A percentile compares a stretch with the other conserved stretches of the same genome.
These are phyloP conservation scores for Amoebophrya sp. DNA, from an alignment of 169 alveolate species.

Conservation along the genomic window DNA sequence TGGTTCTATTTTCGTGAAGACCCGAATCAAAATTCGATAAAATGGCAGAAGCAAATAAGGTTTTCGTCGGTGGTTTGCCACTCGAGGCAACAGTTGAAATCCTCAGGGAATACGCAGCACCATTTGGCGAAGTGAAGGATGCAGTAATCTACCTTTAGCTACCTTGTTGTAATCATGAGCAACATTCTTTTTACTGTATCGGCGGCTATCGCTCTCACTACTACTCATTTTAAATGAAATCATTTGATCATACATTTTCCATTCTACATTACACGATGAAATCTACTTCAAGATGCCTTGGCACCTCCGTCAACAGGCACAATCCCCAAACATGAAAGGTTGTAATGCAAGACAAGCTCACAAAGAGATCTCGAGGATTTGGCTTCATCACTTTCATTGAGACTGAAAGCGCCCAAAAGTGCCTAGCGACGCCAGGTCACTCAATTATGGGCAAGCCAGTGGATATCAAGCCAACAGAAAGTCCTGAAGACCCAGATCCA, in stretches of 20 bases:
- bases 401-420: background rate
- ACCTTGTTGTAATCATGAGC: no score
- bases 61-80: slow-evolving; percentile 36
- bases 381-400: slow-evolving; percentile 65
- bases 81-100: background rate
- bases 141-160: background rate
- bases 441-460: background rate
- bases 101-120: background rate
- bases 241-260: background rate
- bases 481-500: background rate
- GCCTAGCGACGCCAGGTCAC: background rate
- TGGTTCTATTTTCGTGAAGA: no score
- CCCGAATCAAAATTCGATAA: no score
- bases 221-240: background rate
- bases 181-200: background rate
- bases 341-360: slow-evolving; percentile 51
- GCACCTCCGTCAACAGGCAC: background rate
- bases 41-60: slow-evolving; percentile 25
- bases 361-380: slow-evolving; percentile 75
- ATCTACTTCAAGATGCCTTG: no score
- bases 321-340: background rate
- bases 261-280: no score
- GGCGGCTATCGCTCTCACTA: background rate
- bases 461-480: background rate
- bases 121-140: background rate